phyloP scores from a whole-genome alignment of 352 stramenopile species.

The Phytopythium mirpurense region DNA sequence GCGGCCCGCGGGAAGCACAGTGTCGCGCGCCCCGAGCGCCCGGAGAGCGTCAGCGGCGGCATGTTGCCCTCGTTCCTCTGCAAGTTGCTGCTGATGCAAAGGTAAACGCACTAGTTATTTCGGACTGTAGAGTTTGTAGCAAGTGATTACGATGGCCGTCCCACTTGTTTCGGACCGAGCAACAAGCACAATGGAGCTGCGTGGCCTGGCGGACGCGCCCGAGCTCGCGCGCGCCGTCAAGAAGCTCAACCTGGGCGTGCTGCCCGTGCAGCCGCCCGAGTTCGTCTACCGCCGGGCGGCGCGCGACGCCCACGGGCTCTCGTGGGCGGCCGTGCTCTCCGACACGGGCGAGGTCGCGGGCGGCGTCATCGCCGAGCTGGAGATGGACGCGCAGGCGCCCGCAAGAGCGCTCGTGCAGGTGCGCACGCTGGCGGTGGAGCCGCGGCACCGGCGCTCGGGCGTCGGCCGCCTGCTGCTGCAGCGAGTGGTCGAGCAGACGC shows the following conservation, averaged over 20 bases:
- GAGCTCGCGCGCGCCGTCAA: constrained; percentile 40
- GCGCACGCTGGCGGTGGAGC: constrained; percentile 35
- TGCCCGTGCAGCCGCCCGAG: constrained; percentile 54
- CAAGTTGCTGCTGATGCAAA: no score
- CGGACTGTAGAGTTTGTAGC: neutral
- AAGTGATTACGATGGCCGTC: neutral
- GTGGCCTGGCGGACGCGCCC: constrained; percentile 31
- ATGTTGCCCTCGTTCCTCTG: neutral
- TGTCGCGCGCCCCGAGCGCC: constrained; percentile 30
- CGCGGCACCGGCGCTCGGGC: constrained; percentile 27
- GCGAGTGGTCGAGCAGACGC: constrained; percentile 24
- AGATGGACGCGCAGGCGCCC: constrained; percentile 16
- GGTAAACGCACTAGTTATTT: neutral
- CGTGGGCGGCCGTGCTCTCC: constrained; percentile 30
- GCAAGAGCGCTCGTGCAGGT: constrained; percentile 25
- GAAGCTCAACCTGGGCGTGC: constrained; percentile 63
- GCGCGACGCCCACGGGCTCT: constrained; percentile 32
- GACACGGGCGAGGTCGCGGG: constrained; percentile 12
- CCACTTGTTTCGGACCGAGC: neutral
- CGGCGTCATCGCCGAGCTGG: constrained; percentile 35
- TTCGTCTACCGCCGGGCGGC: constrained; percentile 63
- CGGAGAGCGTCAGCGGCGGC: constrained; percentile 15
- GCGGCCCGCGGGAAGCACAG: constrained; percentile 48
- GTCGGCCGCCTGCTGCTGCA: constrained; percentile 21
- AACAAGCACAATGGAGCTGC: no score